These are phyloP conservation scores for Parasarocladium wereldwijsianum DNA, from an alignment of 2,329 filamentous ascomycete species.

Conservation along the genomic window DNA sequence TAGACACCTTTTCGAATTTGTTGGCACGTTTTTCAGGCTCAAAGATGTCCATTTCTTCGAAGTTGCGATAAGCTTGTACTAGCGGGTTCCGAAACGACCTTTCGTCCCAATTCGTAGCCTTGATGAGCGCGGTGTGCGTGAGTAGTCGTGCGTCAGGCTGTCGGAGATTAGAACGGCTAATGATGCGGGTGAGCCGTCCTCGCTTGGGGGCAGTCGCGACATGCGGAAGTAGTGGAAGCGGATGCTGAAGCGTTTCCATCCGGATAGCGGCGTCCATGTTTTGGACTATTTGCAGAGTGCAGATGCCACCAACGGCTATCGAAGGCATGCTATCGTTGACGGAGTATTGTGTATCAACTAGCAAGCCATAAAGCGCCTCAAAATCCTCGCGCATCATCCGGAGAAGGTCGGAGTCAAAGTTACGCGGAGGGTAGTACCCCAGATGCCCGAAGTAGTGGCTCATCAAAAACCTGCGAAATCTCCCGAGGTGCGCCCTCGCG, in stretches of 20 bases:
- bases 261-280: constrained; percentile 49
- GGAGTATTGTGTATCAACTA: constrained; percentile 48
- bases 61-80: constrained; percentile 53
- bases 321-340: constrained; percentile 32
- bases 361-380: constrained; percentile 51
- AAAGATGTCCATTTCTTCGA: constrained; percentile 46
- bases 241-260: constrained; percentile 45
- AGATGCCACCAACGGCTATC: constrained; percentile 50
- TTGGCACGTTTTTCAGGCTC: constrained; percentile 36
- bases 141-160: constrained; percentile 33
- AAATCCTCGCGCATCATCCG: constrained; percentile 55
- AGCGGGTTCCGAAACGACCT: constrained; percentile 34
- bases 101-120: constrained; percentile 31
- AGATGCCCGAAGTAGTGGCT: constrained; percentile 52
- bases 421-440: constrained; percentile 55
- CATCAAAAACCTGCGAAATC: constrained; percentile 55
- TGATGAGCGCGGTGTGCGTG: constrained; percentile 36
- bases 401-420: constrained; percentile 45
- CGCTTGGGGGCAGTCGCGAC: constrained; percentile 10
- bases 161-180: no score
- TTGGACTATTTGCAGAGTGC: constrained; percentile 51
- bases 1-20: constrained; percentile 34
- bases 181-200: constrained; percentile 25
- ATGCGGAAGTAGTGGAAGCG: constrained; percentile 52
- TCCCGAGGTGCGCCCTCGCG: constrained; percentile 52